Base-by-base conservation (phyloP, 2,329 filamentous ascomycete species). In the Xylariomycetidae sp. region DNA sequence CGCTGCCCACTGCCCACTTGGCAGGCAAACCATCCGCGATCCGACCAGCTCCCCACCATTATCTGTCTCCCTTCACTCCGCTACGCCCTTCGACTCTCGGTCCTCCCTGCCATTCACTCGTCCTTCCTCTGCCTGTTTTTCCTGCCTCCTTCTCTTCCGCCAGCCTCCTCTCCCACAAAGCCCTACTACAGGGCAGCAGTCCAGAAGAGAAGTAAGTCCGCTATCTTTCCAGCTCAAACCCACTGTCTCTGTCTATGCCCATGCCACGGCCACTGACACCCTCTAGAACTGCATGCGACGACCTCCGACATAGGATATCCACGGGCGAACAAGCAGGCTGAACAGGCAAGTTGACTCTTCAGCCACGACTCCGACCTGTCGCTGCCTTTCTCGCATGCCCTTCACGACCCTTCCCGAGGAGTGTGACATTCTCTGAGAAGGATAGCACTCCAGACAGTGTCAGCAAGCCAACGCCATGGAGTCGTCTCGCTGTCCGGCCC, bases 401-500 rank as follows among this genome's bases (percentile, higher is more conserved):
- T 23, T 23, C 20, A 12, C 8, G 20, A 8, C 8, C 8, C 12
- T 23, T 23, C n/a, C n/a, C n/a, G 20, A 29, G 34, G 39, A 31
- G 42, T 31, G 41, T 36, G 32, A 34, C 29, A 20, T 29, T 30
- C 28, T 29, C 26, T 31, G 29, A 35, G 27, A 19, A 42, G 32
- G 35, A 30, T 30, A 29, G 32, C 32, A 39, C 19, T 31, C 34
- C 30, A 37, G 26, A 15, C 20, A 25, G 27, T 14, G 12, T 26
- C n/a, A 29, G 12, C 20, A 6, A 6, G 16, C 19, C 18, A 18
- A 27, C 7, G 29, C 23, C 26, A 52, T 50, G 48, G 52, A 55
- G 35, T 44, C 48, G 23, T 43, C 51, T n/a, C 45, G 45, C 13
- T 58, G 54, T 31, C 54, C 54, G 20, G 53, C 50, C 14, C 31